Conservation (phyloP, 495 filamentous ascomycete species). For the Amphirosellinia nigrospora region DNA sequence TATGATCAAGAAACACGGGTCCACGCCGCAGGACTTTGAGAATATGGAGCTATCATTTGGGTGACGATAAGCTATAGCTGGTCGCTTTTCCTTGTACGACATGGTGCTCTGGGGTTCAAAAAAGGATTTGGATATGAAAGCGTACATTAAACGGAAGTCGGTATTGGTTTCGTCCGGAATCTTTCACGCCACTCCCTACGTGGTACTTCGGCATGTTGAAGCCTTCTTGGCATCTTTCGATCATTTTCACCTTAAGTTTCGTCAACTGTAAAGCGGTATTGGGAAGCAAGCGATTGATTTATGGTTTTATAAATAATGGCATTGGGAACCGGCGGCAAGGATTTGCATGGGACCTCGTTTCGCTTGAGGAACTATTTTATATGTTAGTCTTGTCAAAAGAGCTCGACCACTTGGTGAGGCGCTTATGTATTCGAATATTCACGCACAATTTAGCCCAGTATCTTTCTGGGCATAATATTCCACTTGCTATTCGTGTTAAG, state of each 20-base stretch:
- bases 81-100: constrained; percentile 16
- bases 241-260: not conserved
- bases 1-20: constrained; percentile 56
- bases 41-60: constrained; percentile 36
- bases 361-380: not conserved
- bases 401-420: not conserved
- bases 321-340: constrained; percentile 1
- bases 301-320: constrained; percentile 20
- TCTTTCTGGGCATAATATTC: not conserved
- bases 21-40: constrained; percentile 34
- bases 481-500: not conserved
- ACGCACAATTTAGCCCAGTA: not conserved
- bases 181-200: not conserved
- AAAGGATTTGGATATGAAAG: not conserved
- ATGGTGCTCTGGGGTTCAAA: not conserved
- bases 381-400: constrained; percentile 1
- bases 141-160: not conserved
- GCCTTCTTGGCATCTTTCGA: not conserved
- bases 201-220: not conserved
- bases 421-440: not conserved
- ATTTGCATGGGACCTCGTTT: constrained; percentile 13
- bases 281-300: constrained; percentile 25
- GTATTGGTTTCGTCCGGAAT: not conserved
- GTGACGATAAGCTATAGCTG: constrained; percentile 5
- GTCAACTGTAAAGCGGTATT: constrained; percentile 20